phyloP scores from a whole-genome alignment of 2,329 filamentous ascomycete species.

The Trichoderma brevicompactum region DNA sequence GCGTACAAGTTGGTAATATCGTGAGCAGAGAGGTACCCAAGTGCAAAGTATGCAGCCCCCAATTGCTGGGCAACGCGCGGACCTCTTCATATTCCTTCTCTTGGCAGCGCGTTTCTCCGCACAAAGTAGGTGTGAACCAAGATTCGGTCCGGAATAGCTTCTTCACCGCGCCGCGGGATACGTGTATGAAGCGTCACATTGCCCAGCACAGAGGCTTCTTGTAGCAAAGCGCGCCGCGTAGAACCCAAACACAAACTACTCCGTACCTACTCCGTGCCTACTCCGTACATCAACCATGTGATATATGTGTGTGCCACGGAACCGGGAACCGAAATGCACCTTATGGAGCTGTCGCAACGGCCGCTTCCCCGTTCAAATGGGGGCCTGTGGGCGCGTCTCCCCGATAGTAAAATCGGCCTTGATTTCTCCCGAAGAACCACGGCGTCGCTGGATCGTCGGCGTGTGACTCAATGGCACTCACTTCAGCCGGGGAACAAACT shows the following conservation, averaged over 20 bases:
- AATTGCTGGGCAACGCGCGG: slow-evolving; percentile 18
- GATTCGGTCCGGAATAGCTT: no score
- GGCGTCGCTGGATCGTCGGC: neutral
- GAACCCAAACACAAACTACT: neutral
- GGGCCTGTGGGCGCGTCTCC: neutral
- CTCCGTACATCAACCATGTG: no score
- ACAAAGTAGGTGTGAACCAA: no score
- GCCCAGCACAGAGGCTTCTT: no score
- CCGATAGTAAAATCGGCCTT: neutral
- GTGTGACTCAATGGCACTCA: slow-evolving; percentile 4
- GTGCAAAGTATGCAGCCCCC: neutral
- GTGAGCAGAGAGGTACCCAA: neutral
- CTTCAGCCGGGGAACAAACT: neutral
- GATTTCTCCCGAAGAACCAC: neutral
- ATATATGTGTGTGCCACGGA: neutral
- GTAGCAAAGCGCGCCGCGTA: no score
- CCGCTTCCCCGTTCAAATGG: neutral
- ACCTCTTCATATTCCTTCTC: slow-evolving; percentile 1
- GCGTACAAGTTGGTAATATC: neutral
- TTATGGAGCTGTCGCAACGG: neutral
- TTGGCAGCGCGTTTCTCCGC: neutral
- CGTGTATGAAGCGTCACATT: no score
- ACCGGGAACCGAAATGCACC: neutral
- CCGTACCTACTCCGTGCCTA: no score
- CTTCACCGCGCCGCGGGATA: no score